Percentiles rank a stretch among this genome's conserved stretches.
Evolutionary conservation across 2,329 filamentous ascomycete species (phyloP).

Genomic region (Botryosphaeria dothidea): DNA sequence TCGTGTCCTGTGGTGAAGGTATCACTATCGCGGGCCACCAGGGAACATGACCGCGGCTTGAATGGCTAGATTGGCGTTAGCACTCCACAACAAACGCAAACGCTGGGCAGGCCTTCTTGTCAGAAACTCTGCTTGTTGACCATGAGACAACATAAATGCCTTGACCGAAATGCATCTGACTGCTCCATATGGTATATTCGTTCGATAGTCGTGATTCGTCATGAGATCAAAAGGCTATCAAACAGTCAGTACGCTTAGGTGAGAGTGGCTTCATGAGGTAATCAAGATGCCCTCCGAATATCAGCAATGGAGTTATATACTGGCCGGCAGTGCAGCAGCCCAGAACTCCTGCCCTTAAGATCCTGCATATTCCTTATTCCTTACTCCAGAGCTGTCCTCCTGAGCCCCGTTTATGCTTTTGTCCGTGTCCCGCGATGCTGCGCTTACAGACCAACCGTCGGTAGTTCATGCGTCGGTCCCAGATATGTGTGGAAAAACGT

Average conservation of each 20-base stretch:
- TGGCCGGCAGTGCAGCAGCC: not conserved
- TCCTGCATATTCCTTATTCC: not conserved
- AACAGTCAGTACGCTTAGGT: not conserved
- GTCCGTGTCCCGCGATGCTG: not conserved
- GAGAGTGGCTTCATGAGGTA: not conserved
- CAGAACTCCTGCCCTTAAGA: not conserved
- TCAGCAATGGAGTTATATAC: not conserved
- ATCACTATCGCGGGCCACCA: not conserved
- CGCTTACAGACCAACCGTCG: not conserved
- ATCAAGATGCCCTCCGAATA: too few relatives aligned
- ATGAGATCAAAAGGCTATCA: not conserved
- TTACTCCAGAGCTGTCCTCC: not conserved
- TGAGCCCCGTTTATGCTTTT: not conserved
- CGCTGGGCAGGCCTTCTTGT: not conserved
- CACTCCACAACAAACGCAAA: not conserved
- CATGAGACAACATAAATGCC: not conserved
- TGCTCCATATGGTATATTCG: not conserved
- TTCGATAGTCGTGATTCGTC: not conserved
- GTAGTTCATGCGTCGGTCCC: not conserved
- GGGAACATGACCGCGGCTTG: not conserved
- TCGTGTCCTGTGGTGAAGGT: too few relatives aligned
- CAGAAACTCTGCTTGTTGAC: not conserved
- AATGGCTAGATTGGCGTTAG: not conserved
- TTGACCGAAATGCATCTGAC: not conserved
- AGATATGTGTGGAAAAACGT: conserved; percentile 6